phyloP scores from a whole-genome alignment of 768 basidiomycete species.

The Tulasnella sp. region DNA sequence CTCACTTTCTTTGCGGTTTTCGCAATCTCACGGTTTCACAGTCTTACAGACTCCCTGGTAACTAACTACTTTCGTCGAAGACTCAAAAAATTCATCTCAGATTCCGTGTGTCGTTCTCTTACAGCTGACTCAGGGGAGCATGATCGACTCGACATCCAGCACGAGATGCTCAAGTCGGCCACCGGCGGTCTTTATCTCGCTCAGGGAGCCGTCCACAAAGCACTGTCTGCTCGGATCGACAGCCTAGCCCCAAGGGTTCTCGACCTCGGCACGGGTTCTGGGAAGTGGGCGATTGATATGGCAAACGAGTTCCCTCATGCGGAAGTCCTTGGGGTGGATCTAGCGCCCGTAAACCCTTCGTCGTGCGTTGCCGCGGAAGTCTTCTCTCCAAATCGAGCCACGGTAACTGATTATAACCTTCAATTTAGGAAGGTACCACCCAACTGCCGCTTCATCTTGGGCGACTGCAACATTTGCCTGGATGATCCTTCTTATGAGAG shows the following conservation, averaged over 20 bases:
- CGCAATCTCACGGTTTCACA: neutral
- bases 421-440: neutral
- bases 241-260: neutral
- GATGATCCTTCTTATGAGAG: neutral
- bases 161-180: slow-evolving; percentile 26
- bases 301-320: slow-evolving; percentile 16
- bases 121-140: slow-evolving; percentile 21
- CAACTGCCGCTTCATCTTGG: slow-evolving; percentile 19
- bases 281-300: slow-evolving; percentile 20
- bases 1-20: too few relatives aligned
- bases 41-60: neutral
- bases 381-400: too few relatives aligned
- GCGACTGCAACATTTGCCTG: slow-evolving; percentile 3
- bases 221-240: neutral
- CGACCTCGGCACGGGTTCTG: slow-evolving; percentile 22
- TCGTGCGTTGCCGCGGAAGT: neutral
- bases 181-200: slow-evolving; percentile 2
- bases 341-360: neutral
- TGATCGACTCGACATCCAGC: slow-evolving; percentile 15
- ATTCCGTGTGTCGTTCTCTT: neutral
- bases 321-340: slow-evolving; percentile 8
- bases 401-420: neutral
- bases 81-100: too few relatives aligned
- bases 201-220: neutral
- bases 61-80: too few relatives aligned